Conservation (phyloP, 2,329 filamentous ascomycete species). For the Colletotrichum sp. region DNA sequence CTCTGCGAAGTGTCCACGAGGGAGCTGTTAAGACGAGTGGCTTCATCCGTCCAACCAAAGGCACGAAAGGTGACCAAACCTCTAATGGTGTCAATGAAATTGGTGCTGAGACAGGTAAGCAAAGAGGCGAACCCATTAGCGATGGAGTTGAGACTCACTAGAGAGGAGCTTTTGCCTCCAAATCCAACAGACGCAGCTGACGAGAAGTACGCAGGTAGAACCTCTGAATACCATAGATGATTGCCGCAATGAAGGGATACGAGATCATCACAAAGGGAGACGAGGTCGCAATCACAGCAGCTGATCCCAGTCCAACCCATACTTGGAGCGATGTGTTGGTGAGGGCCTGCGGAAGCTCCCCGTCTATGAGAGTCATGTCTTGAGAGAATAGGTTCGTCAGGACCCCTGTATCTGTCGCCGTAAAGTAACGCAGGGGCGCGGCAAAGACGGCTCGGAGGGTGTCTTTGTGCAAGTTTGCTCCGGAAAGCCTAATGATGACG, state of each 20-base stretch:
- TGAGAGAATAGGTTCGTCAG: constrained; percentile 7
- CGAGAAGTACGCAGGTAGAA: constrained; percentile 66
- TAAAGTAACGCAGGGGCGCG: not conserved
- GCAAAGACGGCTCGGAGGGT: not conserved
- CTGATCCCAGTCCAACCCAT: constrained; percentile 39
- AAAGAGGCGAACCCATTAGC: not conserved
- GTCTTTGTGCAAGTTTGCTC: not conserved
- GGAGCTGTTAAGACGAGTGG: constrained; percentile 44
- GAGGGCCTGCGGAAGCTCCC: constrained; percentile 11
- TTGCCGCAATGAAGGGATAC: constrained; percentile 52
- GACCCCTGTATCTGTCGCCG: not conserved
- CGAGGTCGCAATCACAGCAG: constrained; percentile 48
- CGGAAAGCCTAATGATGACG: not conserved
- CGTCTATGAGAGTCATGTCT: constrained; percentile 28
- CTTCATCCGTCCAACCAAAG: constrained; percentile 56
- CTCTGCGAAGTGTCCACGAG: constrained; percentile 60
- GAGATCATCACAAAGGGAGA: constrained; percentile 51
- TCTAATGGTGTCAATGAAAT: constrained; percentile 61
- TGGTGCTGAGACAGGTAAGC: constrained; percentile 31
- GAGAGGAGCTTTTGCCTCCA: constrained; percentile 63
- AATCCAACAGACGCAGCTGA: constrained; percentile 63
- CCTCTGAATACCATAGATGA: constrained; percentile 57
- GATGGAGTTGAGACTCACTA: constrained; percentile 42
- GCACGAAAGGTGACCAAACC: constrained; percentile 62
- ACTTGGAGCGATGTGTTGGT: constrained; percentile 33